A percentile compares a stretch with the other conserved stretches of the same genome.
These are phyloP conservation scores for Chaetothyriales sp. DNA, from an alignment of 2,329 filamentous ascomycete species.

Conservation along the genomic window DNA sequence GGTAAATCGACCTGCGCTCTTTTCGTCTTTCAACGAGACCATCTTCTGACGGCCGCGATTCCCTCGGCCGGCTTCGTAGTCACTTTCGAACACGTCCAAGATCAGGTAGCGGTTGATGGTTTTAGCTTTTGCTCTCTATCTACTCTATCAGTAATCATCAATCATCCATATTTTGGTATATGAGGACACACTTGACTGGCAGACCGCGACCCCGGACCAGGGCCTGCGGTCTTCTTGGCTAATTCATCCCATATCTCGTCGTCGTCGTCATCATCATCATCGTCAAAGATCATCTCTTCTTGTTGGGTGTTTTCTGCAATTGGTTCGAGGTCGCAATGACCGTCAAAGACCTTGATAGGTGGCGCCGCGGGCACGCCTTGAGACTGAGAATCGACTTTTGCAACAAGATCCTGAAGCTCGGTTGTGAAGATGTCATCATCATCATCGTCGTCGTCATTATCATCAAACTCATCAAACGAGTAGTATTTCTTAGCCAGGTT, in stretches of 20 bases:
- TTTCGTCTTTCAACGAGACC: conserved; percentile 69
- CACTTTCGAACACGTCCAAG: conserved; percentile 55
- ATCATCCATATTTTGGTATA: not conserved
- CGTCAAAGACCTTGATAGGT: not conserved
- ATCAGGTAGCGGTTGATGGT: conserved; percentile 80
- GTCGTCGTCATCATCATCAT: conserved; percentile 57
- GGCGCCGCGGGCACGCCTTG: not conserved
- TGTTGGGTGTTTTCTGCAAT: conserved; percentile 2
- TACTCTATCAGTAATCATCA: conserved; percentile 48
- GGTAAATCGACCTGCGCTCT: conserved; percentile 48
- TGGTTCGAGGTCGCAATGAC: not conserved
- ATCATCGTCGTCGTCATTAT: conserved; percentile 22
- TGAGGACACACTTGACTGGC: conserved; percentile 51
- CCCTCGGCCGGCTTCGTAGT: conserved; percentile 52
- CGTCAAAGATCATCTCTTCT: conserved; percentile 49
- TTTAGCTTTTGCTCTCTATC: conserved; percentile 49
- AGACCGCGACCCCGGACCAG: conserved; percentile 33
- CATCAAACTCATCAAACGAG: conserved; percentile 18
- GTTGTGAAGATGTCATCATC: conserved; percentile 21
- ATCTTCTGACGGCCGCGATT: conserved; percentile 57
- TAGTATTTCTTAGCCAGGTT: not conserved
- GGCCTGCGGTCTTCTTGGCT: conserved; percentile 50
- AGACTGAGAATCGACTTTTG: conserved; percentile 14
- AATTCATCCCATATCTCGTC: conserved; percentile 62
- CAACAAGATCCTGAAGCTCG: conserved; percentile 17